Evolutionary conservation across 345 rosid species (phyloP).

Genomic region (Brassica juncea): DNA sequence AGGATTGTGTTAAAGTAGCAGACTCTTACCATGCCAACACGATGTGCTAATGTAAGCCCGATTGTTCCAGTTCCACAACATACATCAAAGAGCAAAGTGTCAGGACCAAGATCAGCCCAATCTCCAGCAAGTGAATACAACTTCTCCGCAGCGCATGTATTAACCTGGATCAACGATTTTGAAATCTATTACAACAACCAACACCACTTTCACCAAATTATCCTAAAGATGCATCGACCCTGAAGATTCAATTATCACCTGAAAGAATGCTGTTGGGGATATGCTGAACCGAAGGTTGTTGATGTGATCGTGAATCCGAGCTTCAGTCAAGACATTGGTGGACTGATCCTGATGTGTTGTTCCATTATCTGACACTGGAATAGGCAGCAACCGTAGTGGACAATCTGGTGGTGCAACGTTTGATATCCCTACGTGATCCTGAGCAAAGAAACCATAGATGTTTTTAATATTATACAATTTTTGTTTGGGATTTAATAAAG

Average conservation of each 20-base stretch:
- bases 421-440: conserved; percentile 97
- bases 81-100: conserved; percentile 83
- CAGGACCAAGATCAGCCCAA: conserved; percentile 89
- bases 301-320: conserved; percentile 85
- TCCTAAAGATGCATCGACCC: not conserved
- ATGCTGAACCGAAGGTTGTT: conserved; percentile 73
- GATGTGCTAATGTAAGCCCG: conserved; percentile 87
- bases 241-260: conserved; percentile 47
- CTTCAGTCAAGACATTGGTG: conserved; percentile 48
- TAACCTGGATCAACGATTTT: conserved; percentile 57
- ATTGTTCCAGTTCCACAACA: conserved; percentile 99
- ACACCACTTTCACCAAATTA: not conserved
- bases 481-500: not conserved
- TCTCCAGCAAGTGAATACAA: conserved; percentile 94
- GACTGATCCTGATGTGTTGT: conserved; percentile 36
- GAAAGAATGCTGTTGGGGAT: conserved; percentile 97
- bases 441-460: conserved; percentile 5
- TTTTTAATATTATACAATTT: not conserved
- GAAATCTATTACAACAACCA: conserved; percentile 16
- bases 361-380: conserved; percentile 46
- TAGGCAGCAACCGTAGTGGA: conserved; percentile 56
- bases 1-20: conserved; percentile 15
- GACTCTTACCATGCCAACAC: conserved; percentile 85
- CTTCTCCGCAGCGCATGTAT: conserved; percentile 94
- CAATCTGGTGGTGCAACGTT: conserved; percentile 89